Base-by-base conservation (phyloP, 2,329 filamentous ascomycete species). In the Pestalotiopsis fici region DNA sequence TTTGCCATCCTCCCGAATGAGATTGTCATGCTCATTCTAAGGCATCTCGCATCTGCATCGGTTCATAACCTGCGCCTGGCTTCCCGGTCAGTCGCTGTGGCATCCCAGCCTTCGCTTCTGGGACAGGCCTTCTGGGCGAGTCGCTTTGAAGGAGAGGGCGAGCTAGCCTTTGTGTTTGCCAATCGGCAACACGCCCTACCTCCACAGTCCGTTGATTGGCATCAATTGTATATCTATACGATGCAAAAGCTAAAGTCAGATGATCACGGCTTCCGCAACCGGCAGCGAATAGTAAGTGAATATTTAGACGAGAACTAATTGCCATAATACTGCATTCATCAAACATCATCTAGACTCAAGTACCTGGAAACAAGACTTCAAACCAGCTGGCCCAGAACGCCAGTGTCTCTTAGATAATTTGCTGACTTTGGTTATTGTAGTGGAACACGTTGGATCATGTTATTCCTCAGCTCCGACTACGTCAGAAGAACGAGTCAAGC, bases 81-180 rank as follows among this genome's bases (percentile, higher is more conserved):
- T 28, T 74, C 72, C 3, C 68, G 66, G 39, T 66, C 69, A 50
- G 64, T 71, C 27, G 59, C 59, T n/a, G 69, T 71, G 28, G 65
- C 67, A 12, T 67, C 71, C 18, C 23, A 66, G 5, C 69, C 69
- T 3, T 35, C 25, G 3, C 55, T 68, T 2, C 68, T 74, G 11
- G 59, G 68, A 15, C 72, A 71, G 59, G 39, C 59, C 1, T 73
- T 74, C 64, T 73, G 72, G 71, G 64, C 67, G 3, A 72, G 69
- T 31, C 70, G 72, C n/a, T 74, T 73, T 59, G 56, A 56, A 4
- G 21, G 28, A 2, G 67, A 69, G 11, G 63, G 60, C 39, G 71
- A 73, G 63, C 71, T 73, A 68, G 71, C 61, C 0, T 74, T 73
- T 31, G 71, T 69, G 11, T 74, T 73, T 55, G 71, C 71, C 39